Base-by-base conservation (phyloP, 1,284 basidiomycete genomes). In the Lentinula novae-zelandiae region DNA sequence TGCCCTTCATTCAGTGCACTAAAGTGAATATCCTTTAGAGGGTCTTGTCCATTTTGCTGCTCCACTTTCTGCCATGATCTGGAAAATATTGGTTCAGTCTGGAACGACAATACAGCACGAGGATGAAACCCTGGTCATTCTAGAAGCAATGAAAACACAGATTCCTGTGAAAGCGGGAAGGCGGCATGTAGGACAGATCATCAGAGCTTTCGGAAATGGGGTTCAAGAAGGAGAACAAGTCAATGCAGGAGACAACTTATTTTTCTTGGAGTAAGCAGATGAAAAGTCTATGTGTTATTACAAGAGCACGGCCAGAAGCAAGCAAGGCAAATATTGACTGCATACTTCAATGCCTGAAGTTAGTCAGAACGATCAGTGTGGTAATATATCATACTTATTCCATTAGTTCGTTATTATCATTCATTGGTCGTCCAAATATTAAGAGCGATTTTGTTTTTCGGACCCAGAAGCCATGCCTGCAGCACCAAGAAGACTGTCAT, bases 101-200 rank as follows among this genome's bases (percentile, higher is more conserved):
- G 84, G 82, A 6, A 79, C 85, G 54, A 64, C 67, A 0, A 75
- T 89, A 42, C 63, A 71, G 10, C 73, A 76, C 0, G 73, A 74
- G 0, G 80, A 82, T 9, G 77, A 85, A 38, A 75, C 82, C 15
- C 64, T 89, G 52, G 65, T 84, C 4, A 75, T 89, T 22, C 75
- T 90, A 15, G 86, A 89, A 69, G 87, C 88, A 0, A 90, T 90
- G 89, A 90, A 91, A 73, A 88, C 83, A 5, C 87, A 89, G 68
- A 80, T 86, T 48, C 74, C 75, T 13, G 66, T 86, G 5, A 70
- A 68, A 53, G 78, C 80, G 0, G 80, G 79, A 1, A 76, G 78
- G 22, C 75, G 75, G 27, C 77, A 78, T 58, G 68, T 82, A 2
- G 82, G 83, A 0, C 77, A 75, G 53, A 76, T 62, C 22, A 73